Base-by-base conservation (phyloP, 129 eudicot genomes). In the Arctium lappa region DNA sequence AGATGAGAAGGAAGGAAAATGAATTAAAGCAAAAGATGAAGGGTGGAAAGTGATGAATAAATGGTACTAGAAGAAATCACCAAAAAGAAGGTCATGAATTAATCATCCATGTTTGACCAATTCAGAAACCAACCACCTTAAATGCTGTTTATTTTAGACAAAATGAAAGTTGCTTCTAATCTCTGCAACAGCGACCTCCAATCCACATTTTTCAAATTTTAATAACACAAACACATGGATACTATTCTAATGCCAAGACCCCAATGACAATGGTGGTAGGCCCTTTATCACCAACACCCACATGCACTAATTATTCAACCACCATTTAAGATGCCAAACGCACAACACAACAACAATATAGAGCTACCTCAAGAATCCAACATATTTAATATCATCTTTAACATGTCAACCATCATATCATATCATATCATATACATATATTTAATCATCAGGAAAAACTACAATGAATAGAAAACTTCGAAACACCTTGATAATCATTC, bases 141-240 rank as follows among this genome's bases (percentile, higher is more conserved):
- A 84, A 84, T 84, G 80, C 79, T 78, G 87, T 78, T 65, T 84
- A 72, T 42, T 84, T 56, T 79, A 70, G 79, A 84, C 75, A 62
- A 60, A 83, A 32, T 53, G 33, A 46, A 78, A 60, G 83, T 79
- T 84, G 87, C 87, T 84, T 84, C 69, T 83, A 56, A 77, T 37
- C 69, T 72, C 30, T 78, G 86, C 82, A 83, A 83, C 83, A 83
- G 50, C 53, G 86, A 83, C 86, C 78, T 56, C 74, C 68, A 60
- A 60, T 30, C 72, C 31, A 75, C n/a, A 63, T 75, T 83, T 75
- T 83, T 83, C 86, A 83, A 76, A 69, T 6, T 48, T 76, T 6
- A 65, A n/a, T 60, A 60, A 60, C 68, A 60, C 68, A 69, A 11
- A 76, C 53, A 83, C 6, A 76, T 44, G 72, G 50, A 32, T 76